These are phyloP conservation scores for Suhomyces tanzawaensis DNA, from an alignment of 805 yeast genomes.

Conservation along the genomic window DNA sequence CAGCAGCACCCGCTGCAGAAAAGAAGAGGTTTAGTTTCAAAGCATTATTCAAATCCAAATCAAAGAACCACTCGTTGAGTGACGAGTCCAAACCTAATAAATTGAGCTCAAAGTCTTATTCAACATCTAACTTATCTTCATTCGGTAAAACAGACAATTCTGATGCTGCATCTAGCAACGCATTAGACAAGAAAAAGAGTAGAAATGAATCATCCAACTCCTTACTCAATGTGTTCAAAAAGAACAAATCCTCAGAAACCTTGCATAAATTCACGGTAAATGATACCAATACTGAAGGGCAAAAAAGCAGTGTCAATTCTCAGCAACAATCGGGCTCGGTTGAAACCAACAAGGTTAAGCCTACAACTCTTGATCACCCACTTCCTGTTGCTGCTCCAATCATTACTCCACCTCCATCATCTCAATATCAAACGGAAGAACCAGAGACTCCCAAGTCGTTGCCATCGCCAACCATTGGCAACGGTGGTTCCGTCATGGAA, in stretches of 20 bases:
- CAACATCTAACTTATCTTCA: constrained; percentile 27
- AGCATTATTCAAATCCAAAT: constrained; percentile 36
- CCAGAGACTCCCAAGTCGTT: background rate
- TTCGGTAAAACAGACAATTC: constrained; percentile 1
- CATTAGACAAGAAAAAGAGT: background rate
- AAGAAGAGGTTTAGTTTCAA: constrained; percentile 39
- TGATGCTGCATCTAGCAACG: constrained; percentile 1
- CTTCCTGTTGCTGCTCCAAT: background rate
- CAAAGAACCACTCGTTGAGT: constrained; percentile 27
- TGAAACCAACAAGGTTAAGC: background rate
- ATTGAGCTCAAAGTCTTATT: constrained; percentile 25
- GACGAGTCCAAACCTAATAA: constrained; percentile 10
- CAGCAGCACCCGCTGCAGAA: constrained; percentile 7
- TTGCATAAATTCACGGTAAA: constrained; percentile 10
- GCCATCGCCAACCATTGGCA: background rate
- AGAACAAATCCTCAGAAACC: constrained; percentile 19
- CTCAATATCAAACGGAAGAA: background rate
- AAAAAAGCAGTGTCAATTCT: background rate
- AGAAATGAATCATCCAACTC: constrained; percentile 2
- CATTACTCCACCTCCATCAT: background rate
- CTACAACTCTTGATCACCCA: background rate
- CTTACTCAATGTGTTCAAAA: constrained; percentile 22
- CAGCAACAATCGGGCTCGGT: background rate
- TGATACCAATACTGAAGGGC: too few relatives aligned
- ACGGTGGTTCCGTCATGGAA: background rate